Conservation (phyloP, 768 basidiomycete genomes). For the Lactarius trivialis region DNA sequence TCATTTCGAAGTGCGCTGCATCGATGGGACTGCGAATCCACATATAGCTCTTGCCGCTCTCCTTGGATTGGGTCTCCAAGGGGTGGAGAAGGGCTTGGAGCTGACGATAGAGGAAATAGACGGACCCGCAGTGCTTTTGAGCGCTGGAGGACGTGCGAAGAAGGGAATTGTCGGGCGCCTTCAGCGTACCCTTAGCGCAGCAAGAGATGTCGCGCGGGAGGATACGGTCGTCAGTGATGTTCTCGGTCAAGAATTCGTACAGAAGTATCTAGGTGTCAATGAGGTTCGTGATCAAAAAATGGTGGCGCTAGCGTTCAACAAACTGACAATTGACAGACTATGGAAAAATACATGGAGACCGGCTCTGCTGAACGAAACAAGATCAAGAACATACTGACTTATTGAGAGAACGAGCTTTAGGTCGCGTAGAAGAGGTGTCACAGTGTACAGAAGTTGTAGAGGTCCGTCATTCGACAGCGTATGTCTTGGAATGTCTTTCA, state of each 20-base stretch:
- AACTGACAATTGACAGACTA: conserved; percentile 7
- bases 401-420: conserved; percentile 2
- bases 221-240: conserved; percentile 35
- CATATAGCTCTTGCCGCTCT: conserved; percentile 54
- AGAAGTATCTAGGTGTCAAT: conserved; percentile 44
- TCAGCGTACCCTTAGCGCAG: conserved; percentile 44
- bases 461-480: neutral
- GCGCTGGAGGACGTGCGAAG: conserved; percentile 36
- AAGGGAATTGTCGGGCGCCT: conserved; percentile 49
- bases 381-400: conserved; percentile 5
- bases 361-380: neutral
- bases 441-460: neutral
- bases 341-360: conserved; percentile 15
- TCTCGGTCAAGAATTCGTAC: conserved; percentile 43
- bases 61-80: conserved; percentile 47
- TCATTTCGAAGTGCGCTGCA: conserved; percentile 57
- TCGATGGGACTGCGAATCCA: conserved; percentile 62
- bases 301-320: neutral
- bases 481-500: neutral
- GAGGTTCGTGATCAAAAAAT: conserved; percentile 30
- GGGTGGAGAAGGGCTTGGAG: conserved; percentile 35
- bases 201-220: conserved; percentile 35
- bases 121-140: conserved; percentile 38
- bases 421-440: neutral
- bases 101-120: conserved; percentile 37